Evolutionary conservation across 148 eudicot species (phyloP), one percentile per base, ranked within the genome.

Genomic region (Cornus florida): DNA sequence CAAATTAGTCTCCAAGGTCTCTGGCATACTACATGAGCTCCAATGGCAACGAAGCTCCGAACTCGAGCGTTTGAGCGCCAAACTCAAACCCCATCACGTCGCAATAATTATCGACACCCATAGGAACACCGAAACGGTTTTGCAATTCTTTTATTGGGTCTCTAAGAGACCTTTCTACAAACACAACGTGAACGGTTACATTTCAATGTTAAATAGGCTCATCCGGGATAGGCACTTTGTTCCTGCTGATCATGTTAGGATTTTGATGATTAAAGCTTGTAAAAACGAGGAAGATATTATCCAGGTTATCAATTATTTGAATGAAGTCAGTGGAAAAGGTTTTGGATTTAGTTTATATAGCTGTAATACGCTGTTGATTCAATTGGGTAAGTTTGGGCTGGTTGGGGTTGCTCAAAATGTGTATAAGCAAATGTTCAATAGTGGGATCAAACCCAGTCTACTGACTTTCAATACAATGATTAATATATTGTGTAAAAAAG

Each of bases 401-500:
- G 82, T 87, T 78, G 86, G 67, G 60, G 86, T 65, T 74, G 97
- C 94, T 62, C 77, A 75, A 75, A 75, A 75, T 82, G 86, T 90
- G 67, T 93, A 87, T 82, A 72, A 48, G 23, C 72, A 86, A 77
- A 80, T 91, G 85, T 20, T 88, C 80, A 80, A 31, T 65, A 75
- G 85, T 75, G 90, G 93, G 82, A 48, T 91, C 39, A 80, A 41
- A 66, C 93, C 93, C 28, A 93, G 84, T 82, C 83, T 91, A 72
- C 81, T 93, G 81, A 91, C 94, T 43, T 87, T 88, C 70, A 91
- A 91, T 83, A 91, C 89, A 19, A 87, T 93, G 92, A 93, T 89
- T 35, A 91, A 91, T 81, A 81, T 90, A 23, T 79, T 82, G 53
- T 91, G 97, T 71, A 93, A 93, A 84, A 88, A 81, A 81, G 97